Base-by-base conservation (phyloP, 2,329 filamentous ascomycete species). In the Fusarium falciforme region DNA sequence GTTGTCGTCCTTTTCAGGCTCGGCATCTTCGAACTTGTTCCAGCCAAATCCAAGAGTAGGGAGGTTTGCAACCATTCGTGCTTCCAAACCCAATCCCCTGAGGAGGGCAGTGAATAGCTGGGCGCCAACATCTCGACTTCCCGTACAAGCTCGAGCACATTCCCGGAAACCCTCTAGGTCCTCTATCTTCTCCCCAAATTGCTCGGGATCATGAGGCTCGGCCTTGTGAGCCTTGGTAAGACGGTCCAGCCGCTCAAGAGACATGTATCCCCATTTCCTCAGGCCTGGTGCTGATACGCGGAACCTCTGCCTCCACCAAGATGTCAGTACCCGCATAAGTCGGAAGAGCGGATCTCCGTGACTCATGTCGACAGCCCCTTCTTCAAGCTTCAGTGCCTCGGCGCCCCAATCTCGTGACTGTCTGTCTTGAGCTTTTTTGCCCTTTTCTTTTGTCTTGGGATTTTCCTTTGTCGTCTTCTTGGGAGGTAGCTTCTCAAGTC, bases 41-140 rank as follows among this genome's bases (percentile, higher is more conserved):
- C 94, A 98, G 2, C 95, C 95, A 81, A 97, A 98, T 0, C 96
- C 96, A 25, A 94, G 84, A 1, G 95, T 93, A 79, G 98, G 96
- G 44, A 99, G 80, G 79, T 91, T 98, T 11, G 92, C 91, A 4
- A 98, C 91, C 86, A 98, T 89, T 33, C 96, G 89, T 12, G 94
- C 90, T 78, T 98, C 94, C 3, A 98, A 85, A 0, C 94, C 94
- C 12, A 98, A 80, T 1, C 92, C 94, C 73, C 96, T 88, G 25
- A 98, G 81, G 9, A 99, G 84, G 4, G 94, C 94, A 0, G 94
- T 97, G 74, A 98, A 98, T 0, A 99, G 87, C 79, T 98, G 95
- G 0, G 94, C 92, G 0, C 95, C 95, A 4, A 96, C 88, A 81
- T 98, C 96, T 72, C 95, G 89, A 69, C 95, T 98, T 1, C 96